These are phyloP conservation scores for Pulveroboletus sp. DNA, from an alignment of 768 basidiomycete species.

Conservation along the genomic window DNA sequence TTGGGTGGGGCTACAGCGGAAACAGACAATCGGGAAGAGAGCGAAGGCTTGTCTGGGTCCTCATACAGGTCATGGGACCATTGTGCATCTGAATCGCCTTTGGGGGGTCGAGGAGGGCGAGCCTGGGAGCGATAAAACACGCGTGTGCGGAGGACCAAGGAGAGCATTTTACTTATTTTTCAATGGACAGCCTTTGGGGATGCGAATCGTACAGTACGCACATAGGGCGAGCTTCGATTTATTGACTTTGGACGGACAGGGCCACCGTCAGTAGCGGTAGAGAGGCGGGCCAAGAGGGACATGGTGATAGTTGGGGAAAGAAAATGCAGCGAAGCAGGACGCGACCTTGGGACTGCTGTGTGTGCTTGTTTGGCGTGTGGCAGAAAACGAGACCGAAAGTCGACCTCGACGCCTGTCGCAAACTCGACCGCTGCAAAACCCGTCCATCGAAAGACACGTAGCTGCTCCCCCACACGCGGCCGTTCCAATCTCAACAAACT, in stretches of 20 bases:
- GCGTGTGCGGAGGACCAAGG: background rate
- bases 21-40: slow-evolving; percentile 52
- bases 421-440: background rate
- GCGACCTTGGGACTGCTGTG: slow-evolving; percentile 7
- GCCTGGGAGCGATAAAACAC: slow-evolving; percentile 14
- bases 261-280: slow-evolving; percentile 26
- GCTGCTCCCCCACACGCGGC: background rate
- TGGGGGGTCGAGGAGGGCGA: slow-evolving; percentile 50
- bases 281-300: slow-evolving; percentile 30
- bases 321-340: slow-evolving; percentile 1
- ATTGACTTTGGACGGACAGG: slow-evolving; percentile 30
- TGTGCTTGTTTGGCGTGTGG: slow-evolving; percentile 28
- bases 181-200: slow-evolving; percentile 18
- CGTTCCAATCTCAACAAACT: background rate
- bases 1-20: slow-evolving; percentile 43
- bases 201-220: slow-evolving; percentile 32
- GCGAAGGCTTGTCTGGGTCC: slow-evolving; percentile 47
- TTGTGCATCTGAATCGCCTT: slow-evolving; percentile 58
- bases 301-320: slow-evolving; percentile 13
- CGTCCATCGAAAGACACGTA: background rate
- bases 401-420: background rate
- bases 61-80: slow-evolving; percentile 76
- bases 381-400: slow-evolving; percentile 16
- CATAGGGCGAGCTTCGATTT: slow-evolving; percentile 31
- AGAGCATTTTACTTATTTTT: slow-evolving; percentile 15